Base-by-base conservation (phyloP, 805 yeast species). In the Candida patagonica region DNA sequence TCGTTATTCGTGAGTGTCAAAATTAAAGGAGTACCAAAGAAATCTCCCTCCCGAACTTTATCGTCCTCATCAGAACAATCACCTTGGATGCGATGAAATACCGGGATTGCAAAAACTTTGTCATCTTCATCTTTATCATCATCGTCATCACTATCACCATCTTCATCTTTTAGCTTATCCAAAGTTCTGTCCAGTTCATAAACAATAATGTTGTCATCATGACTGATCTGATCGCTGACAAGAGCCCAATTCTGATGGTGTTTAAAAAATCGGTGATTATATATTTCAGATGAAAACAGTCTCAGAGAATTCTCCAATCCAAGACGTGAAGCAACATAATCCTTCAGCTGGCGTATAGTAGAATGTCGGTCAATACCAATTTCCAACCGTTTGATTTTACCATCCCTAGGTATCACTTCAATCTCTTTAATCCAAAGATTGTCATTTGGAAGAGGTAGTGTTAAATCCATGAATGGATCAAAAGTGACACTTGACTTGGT, bases 401-500 rank as follows among this genome's bases (percentile, higher is more conserved):
- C 44, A 32, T 37, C 26, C 15, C 15, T 13, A 5, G 25, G 19
- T 19, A 30, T 16, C 13, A 85, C 62, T 1, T 71, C 65, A 26
- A 89, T 67, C 16, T 70, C 70, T 30, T 77, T 79, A 24, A 65
- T 61, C 95, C 96, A 88, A 35, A 71, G 66, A 37, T 77, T 73
- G 35, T 74, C 73, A 2, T 80, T 74, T 0, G 97, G 97, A 19
- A 89, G 65, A 0, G 97, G 97, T 32, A 89, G 63, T 0, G 98
- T 87, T 47, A 89, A 63, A 54, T 87, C 96, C 61, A 78, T 85
- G 55, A 77, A 89, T 0, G 98, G 97, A 57, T 89, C 98, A 62
- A 88, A 92, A 0, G 96, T 88, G 20, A 89, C 71, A 21, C 94
- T 80, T 6, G 83, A 73, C 50, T 80, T 80, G 15, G 69, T 56